These are phyloP conservation scores for Astragalus glycyphyllos DNA, from an alignment of 306 rosid genomes.

Conservation along the genomic window DNA sequence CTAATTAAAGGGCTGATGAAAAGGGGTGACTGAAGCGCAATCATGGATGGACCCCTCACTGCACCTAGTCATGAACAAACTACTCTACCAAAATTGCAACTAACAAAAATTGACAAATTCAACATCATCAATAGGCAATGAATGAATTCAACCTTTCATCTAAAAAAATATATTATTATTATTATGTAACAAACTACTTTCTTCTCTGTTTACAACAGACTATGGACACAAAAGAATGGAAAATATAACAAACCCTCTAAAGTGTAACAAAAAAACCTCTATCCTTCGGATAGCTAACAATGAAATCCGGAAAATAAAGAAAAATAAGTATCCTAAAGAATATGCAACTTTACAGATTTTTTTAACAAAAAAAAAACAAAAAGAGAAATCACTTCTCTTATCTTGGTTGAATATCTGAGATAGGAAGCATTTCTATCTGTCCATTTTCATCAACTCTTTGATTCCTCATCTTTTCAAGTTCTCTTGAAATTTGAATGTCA, in stretches of 20 bases:
- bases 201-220: slow-evolving; percentile 46
- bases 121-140: no score
- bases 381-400: slow-evolving; percentile 50
- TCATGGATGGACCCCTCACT: no score
- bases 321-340: slow-evolving; percentile 78
- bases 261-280: slow-evolving; percentile 47
- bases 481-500: slow-evolving; percentile 87
- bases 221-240: slow-evolving; percentile 44
- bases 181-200: slow-evolving; percentile 23
- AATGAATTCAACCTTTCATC: no score
- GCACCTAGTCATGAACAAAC: no score
- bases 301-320: slow-evolving; percentile 52
- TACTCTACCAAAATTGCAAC: no score
- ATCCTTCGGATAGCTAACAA: slow-evolving; percentile 72
- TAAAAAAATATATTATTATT: no score
- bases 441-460: slow-evolving; percentile 53
- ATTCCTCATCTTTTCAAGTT: slow-evolving; percentile 63
- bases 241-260: slow-evolving; percentile 42
- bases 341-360: slow-evolving; percentile 56
- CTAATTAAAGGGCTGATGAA: no score
- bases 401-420: slow-evolving; percentile 47
- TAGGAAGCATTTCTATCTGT: slow-evolving; percentile 79
- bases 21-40: no score
- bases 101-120: no score
- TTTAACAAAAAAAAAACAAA: slow-evolving; percentile 3